Evolutionary conservation across 257 asterid species (phyloP), one percentile per base, ranked within the genome.

Genomic region (Jacaranda mimosifolia): DNA sequence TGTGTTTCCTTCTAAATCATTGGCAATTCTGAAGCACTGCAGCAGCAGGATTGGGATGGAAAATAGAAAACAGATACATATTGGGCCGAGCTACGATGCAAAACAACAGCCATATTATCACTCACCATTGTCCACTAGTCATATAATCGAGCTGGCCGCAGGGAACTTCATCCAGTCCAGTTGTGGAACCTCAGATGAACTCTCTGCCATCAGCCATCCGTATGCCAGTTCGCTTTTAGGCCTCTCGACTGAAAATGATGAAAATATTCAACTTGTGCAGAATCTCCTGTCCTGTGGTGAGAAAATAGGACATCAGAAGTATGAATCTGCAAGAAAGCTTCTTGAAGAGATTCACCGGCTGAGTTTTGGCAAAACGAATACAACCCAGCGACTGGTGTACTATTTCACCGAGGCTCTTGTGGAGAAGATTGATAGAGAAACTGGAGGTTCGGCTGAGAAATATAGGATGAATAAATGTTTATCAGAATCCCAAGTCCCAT

Each of bases 231-330:
- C 86, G 3, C 12, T 85, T 39, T 7, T 81, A 19, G 7, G 46
- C 86, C 49, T 70, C 18, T n/a, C 72, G 32, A 26, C 32, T 26
- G 32, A 26, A 26, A 26, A 26, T 26, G 32, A 26, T 26, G 79
- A 77, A 73, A 85, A 76, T 11, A 82, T 86, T 1, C 40, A 81
- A 5, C 95, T 91, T 13, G 76, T 91, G n/a, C 83, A 80, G 57
- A 67, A 68, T 78, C 91, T 91, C 62, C 89, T 91, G 0, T 76
- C 82, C 7, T 85, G 90, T 14, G 95, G 86, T 7, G 91, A 89
- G 74, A 89, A 84, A 70, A 75, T 88, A 4, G 80, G 86, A 2
- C 75, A 74, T 35, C 65, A 76, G 59, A 81, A 83, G 59, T 86
- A 77, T 65, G 83, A 76, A 18, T 69, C 66, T 11, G 95, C 90